A percentile compares a stretch with the other conserved stretches of the same genome.
phyloP scores from a whole-genome alignment of 1,284 basidiomycete species.

The Neonothopanus nambi region DNA sequence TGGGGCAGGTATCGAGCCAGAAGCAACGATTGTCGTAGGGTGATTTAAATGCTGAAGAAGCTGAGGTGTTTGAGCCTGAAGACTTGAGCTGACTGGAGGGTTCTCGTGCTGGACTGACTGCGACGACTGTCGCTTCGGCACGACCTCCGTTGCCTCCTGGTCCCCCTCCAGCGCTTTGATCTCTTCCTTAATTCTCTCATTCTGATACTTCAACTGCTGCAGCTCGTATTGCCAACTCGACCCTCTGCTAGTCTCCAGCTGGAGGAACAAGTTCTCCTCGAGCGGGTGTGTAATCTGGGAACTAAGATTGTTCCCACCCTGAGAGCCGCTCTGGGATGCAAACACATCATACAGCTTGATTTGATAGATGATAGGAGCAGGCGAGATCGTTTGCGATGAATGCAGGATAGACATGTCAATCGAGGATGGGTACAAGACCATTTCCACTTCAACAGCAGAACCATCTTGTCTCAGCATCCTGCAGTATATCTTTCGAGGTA shows the following conservation, averaged over 20 bases:
- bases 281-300: constrained; percentile 29
- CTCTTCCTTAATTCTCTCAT: constrained; percentile 73
- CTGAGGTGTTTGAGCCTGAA: not conserved
- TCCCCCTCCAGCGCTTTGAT: constrained; percentile 52
- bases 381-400: constrained; percentile 28
- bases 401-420: constrained; percentile 28
- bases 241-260: constrained; percentile 63
- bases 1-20: not conserved
- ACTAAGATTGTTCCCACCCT: constrained; percentile 15
- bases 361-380: constrained; percentile 37
- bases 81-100: not conserved
- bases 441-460: constrained; percentile 27
- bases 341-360: constrained; percentile 28
- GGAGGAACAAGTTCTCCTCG: constrained; percentile 64
- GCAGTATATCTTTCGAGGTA: constrained; percentile 29
- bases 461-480: constrained; percentile 36
- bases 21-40: not conserved
- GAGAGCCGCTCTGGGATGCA: constrained; percentile 10
- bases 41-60: not conserved
- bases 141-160: not conserved
- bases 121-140: not conserved
- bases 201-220: constrained; percentile 79
- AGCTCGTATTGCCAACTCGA: constrained; percentile 93
- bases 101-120: not conserved
- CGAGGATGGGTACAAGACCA: constrained; percentile 41